Evolutionary conservation across 176 grass and related monocot species (phyloP).

Genomic region (Stipa capillata): DNA sequence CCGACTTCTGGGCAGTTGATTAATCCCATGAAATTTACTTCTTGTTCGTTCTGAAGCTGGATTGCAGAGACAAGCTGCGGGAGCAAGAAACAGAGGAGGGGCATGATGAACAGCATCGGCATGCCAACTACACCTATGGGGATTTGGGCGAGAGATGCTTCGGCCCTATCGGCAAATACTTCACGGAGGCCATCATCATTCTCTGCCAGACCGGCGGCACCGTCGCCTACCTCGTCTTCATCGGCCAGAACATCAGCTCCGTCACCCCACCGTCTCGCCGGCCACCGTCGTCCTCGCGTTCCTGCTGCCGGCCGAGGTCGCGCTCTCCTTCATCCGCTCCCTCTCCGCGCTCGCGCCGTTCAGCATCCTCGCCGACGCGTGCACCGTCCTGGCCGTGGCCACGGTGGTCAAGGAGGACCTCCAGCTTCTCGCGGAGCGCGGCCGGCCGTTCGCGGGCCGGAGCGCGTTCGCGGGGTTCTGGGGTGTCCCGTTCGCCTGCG

Average conservation of each 20-base stretch:
- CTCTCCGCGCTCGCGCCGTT: conserved; percentile 55
- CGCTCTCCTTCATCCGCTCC: conserved; percentile 61
- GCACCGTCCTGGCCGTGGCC: conserved; percentile 70
- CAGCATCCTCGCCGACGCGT: conserved; percentile 75
- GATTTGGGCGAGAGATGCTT: conserved; percentile 66
- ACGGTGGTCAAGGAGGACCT: conserved; percentile 71
- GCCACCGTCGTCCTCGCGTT: conserved; percentile 48
- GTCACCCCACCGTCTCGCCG: conserved; percentile 34
- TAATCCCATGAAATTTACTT: neutral
- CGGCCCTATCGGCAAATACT: conserved; percentile 28
- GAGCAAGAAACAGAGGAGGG: conserved; percentile 37
- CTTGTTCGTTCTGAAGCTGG: conserved; percentile 23
- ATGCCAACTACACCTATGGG: conserved; percentile 50
- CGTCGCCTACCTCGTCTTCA: conserved; percentile 86
- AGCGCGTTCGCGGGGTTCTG: conserved; percentile 40
- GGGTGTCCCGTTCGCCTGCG: conserved; percentile 64
- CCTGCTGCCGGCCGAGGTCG: conserved; percentile 52
- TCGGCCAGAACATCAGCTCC: conserved; percentile 77
- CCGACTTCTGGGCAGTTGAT: no score
- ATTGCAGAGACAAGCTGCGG: conserved; percentile 63
- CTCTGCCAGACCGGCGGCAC: conserved; percentile 64
- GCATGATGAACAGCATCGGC: no score
- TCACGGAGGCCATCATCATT: conserved; percentile 76
- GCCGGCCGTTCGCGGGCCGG: conserved; percentile 28
- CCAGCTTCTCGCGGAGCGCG: conserved; percentile 25